Evolutionary conservation across 805 yeast species (phyloP).

Genomic region (Candida chauliodis): DNA sequence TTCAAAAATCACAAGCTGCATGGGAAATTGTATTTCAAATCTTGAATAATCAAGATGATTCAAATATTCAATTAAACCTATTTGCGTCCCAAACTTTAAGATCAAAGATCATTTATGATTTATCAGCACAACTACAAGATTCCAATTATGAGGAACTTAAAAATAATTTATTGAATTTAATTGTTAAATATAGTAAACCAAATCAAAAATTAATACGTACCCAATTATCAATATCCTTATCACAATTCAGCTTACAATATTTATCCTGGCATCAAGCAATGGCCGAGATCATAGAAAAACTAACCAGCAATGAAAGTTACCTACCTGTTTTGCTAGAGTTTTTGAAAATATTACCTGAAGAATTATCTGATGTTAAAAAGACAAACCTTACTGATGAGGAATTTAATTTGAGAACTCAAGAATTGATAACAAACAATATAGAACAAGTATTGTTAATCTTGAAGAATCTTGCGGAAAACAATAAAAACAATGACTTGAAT

Average conservation of each 20-base stretch:
- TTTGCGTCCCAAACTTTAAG: slow-evolving; percentile 92
- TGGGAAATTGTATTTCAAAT: slow-evolving; percentile 70
- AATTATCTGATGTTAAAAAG: slow-evolving; percentile 70
- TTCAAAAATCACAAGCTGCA: slow-evolving; percentile 79
- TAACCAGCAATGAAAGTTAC: slow-evolving; percentile 37
- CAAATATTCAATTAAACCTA: slow-evolving; percentile 57
- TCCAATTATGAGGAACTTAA: slow-evolving; percentile 60
- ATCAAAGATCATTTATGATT: slow-evolving; percentile 79
- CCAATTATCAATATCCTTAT: slow-evolving; percentile 77
- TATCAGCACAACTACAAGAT: slow-evolving; percentile 63
- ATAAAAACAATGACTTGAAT: slow-evolving; percentile 23
- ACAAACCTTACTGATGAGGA: slow-evolving; percentile 82
- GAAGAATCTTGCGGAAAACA: slow-evolving; percentile 38
- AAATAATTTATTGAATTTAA: slow-evolving; percentile 57
- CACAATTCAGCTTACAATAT: slow-evolving; percentile 78
- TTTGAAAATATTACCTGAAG: slow-evolving; percentile 87
- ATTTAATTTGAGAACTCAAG: slow-evolving; percentile 58
- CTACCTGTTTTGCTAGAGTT: slow-evolving; percentile 62
- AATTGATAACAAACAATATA: slow-evolving; percentile 63
- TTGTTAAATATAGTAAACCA: slow-evolving; percentile 41
- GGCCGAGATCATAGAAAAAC: slow-evolving; percentile 54
- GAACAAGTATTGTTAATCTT: slow-evolving; percentile 64
- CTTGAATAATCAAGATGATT: slow-evolving; percentile 29
- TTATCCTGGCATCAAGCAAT: slow-evolving; percentile 70
- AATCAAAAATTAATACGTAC: slow-evolving; percentile 61